Evolutionary conservation across 768 basidiomycete genomes (phyloP), one percentile per base, ranked within the genome.

Genomic region (Mycena leptocephala): DNA sequence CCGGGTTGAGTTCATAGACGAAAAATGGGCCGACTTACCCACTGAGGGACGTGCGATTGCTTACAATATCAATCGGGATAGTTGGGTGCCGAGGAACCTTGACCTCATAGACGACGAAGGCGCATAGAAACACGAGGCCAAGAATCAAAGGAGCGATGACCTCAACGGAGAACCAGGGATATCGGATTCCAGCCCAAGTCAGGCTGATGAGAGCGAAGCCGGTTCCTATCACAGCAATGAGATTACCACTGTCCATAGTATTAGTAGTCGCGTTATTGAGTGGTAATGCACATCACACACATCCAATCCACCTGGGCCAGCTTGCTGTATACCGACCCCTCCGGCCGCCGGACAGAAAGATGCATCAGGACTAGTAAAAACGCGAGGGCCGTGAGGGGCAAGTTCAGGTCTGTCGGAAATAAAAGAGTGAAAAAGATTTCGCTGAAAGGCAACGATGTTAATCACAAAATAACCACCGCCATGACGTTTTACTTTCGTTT

Each of bases 131-230:
- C 11, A 82, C 59, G 13, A 84, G 22, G 0, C 89, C 88, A 37
- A 87, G 41, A 41, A 87, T 76, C 13, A 90, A 81, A 0, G 88
- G 88, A 2, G 80, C 85, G 22, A 89, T 81, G 22, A 88, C 84
- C 43, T 82, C 80, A 14, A 67, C 83, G 0, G 84, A 84, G 10
- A 56, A 30, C 89, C 88, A 90, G 0, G 84, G 63, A 81, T 86
- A 87, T 0, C 79, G 43, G 8, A 70, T 69, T 20, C 79, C 89
- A 14, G 84, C 89, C 84, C 86, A 88, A 2, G 87, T 88, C 2
- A 89, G 73, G 1, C 82, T 87, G 67, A 88, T 74, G 46, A 86
- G 79, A 16, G 80, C 78, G 5, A 82, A 74, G 6, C 83, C 82
- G 0, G 85, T 81, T 1, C 82, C 82, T 5, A 71, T 75, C n/a